phyloP scores from a whole-genome alignment of 768 basidiomycete genomes.

The Leccinellum rugosiceps region DNA sequence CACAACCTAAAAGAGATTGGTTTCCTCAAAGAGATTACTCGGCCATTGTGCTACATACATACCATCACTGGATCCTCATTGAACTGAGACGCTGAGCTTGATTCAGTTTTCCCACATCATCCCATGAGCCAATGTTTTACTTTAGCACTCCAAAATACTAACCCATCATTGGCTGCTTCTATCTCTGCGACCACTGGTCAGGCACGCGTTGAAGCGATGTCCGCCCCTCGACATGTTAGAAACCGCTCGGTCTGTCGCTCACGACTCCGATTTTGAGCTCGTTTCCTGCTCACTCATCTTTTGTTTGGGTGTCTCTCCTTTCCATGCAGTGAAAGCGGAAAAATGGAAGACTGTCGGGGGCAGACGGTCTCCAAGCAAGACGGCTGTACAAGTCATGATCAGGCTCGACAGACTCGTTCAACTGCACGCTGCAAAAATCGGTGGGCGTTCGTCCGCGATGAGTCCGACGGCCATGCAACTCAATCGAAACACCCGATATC shows the following conservation, averaged over 20 bases:
- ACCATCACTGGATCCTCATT: too few species aligned
- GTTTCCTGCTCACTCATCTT: not conserved
- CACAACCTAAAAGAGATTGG: too few species aligned
- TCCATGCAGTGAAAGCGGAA: constrained; percentile 19
- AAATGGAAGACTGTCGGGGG: constrained; percentile 2
- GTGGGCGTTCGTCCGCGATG: not conserved
- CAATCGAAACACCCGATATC: constrained; percentile 21
- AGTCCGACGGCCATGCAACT: constrained; percentile 23
- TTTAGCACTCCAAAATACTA: too few species aligned
- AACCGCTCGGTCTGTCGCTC: constrained; percentile 9
- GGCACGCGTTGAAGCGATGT: not conserved
- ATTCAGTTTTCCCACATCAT: too few species aligned
- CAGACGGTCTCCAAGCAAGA: constrained; percentile 10
- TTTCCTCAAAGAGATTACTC: too few species aligned
- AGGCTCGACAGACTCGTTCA: constrained; percentile 24
- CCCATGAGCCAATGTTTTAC: too few species aligned
- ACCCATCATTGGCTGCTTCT: too few species aligned
- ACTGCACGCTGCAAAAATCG: constrained; percentile 15
- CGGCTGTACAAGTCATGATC: constrained; percentile 13
- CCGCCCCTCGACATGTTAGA: constrained; percentile 9
- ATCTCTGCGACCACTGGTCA: not conserved
- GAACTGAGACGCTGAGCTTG: too few species aligned
- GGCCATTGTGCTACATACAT: too few species aligned
- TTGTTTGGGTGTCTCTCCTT: too few species aligned
- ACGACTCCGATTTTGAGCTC: not conserved